Percentiles rank a stretch among this genome's conserved stretches.
phyloP scores from a whole-genome alignment of 345 rosid genomes.

The Cochlearia excelsa region DNA sequence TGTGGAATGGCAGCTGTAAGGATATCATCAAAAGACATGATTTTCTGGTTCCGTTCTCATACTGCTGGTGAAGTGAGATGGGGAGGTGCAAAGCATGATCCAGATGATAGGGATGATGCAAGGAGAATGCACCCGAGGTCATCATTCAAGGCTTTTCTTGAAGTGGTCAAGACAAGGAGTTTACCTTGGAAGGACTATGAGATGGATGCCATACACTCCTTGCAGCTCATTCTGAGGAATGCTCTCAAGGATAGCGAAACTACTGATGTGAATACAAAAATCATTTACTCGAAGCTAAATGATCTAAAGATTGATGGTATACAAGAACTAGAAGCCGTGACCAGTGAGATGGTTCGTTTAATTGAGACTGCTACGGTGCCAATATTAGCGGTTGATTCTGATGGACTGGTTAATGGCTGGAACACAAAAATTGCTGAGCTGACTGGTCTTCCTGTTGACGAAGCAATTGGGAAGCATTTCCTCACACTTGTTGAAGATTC shows the following conservation, averaged over 20 bases:
- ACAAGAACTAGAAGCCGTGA: slow-evolving; percentile 92
- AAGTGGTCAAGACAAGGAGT: slow-evolving; percentile 82
- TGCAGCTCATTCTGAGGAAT: slow-evolving; percentile 90
- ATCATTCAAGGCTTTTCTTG: slow-evolving; percentile 91
- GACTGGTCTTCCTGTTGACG: slow-evolving; percentile 76
- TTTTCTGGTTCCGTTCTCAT: slow-evolving; percentile 92
- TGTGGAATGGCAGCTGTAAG: slow-evolving; percentile 99
- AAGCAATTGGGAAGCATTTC: slow-evolving; percentile 81
- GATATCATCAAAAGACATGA: slow-evolving; percentile 63
- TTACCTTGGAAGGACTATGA: slow-evolving; percentile 94
- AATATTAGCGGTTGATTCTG: slow-evolving; percentile 81
- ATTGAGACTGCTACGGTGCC: slow-evolving; percentile 95
- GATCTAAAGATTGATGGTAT: slow-evolving; percentile 79
- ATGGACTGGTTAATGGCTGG: slow-evolving; percentile 92
- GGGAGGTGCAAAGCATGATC: slow-evolving; percentile 97
- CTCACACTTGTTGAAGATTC: slow-evolving; percentile 84
- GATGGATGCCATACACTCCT: slow-evolving; percentile 95
- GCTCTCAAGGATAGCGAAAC: slow-evolving; percentile 59
- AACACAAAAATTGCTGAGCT: slow-evolving; percentile 84
- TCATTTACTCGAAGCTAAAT: slow-evolving; percentile 59
- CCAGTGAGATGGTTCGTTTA: slow-evolving; percentile 89
- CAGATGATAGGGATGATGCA: slow-evolving; percentile 67
- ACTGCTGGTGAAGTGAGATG: slow-evolving; percentile 83
- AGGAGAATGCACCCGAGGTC: slow-evolving; percentile 96
- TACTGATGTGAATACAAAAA: slow-evolving; percentile 42